Percentiles rank a stretch among this genome's conserved stretches.
Evolutionary conservation across 345 rosid genomes (phyloP).

Genomic region (Physaria fendleri): DNA sequence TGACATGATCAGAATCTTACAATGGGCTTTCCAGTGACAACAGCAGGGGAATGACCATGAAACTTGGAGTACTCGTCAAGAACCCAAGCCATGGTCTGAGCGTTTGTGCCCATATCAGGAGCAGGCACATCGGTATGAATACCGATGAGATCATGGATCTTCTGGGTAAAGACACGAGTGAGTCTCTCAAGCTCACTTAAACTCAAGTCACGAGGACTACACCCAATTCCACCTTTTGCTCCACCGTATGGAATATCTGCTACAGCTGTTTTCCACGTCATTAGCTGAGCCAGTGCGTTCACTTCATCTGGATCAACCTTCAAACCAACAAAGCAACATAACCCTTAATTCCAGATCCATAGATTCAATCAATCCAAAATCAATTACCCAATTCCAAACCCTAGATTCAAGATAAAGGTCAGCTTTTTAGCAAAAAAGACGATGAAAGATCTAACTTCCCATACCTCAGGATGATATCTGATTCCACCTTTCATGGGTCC

Average conservation of each 20-base stretch:
- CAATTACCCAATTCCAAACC: neutral
- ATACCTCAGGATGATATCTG: conserved; percentile 99
- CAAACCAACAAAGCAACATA: neutral
- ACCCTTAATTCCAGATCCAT: neutral
- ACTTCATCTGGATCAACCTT: conserved; percentile 98
- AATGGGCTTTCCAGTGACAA: conserved; percentile 89
- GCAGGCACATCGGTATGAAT: conserved; percentile 92
- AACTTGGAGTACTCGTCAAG: conserved; percentile 95
- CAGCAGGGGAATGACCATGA: conserved; percentile 93
- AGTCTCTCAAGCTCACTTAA: conserved; percentile 76
- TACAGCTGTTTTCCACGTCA: conserved; percentile 99
- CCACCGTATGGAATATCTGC: conserved; percentile 96
- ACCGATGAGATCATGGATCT: conserved; percentile 94
- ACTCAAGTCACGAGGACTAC: conserved; percentile 61
- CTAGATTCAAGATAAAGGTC: neutral
- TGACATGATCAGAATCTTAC: conserved; percentile 30
- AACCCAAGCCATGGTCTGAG: conserved; percentile 99
- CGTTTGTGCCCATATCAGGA: conserved; percentile 94
- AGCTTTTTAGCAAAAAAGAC: neutral
- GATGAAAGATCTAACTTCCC: neutral
- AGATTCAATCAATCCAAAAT: neutral
- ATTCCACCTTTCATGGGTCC: conserved; percentile 99
- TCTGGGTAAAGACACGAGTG: conserved; percentile 95
- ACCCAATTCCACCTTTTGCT: conserved; percentile 96
- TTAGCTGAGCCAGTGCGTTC: conserved; percentile 90